phyloP scores from a whole-genome alignment of 768 basidiomycete genomes.

The Wakefieldia striispora region DNA sequence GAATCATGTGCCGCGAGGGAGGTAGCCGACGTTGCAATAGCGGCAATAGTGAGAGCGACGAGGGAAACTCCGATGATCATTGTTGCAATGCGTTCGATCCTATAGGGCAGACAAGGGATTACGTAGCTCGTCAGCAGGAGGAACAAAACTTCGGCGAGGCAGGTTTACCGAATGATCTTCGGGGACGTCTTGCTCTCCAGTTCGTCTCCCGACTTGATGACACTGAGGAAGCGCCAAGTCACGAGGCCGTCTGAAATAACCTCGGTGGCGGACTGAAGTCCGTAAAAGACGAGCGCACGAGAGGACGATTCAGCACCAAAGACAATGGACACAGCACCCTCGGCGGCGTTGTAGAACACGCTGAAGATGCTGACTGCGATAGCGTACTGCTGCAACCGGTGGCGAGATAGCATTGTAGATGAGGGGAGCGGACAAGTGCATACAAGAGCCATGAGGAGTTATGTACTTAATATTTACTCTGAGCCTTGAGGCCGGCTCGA shows the following conservation, averaged over 20 bases:
- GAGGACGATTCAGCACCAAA: slow-evolving; percentile 46
- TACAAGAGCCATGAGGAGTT: neutral
- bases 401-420: slow-evolving; percentile 18
- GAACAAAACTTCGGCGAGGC: neutral
- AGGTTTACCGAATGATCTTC: slow-evolving; percentile 13
- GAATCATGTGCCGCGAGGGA: slow-evolving; percentile 35
- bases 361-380: slow-evolving; percentile 42
- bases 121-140: neutral
- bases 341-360: slow-evolving; percentile 38
- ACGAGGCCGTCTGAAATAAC: slow-evolving; percentile 44
- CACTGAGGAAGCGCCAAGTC: slow-evolving; percentile 42
- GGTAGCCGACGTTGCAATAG: slow-evolving; percentile 35
- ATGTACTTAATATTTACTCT: neutral
- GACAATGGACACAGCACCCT: slow-evolving; percentile 43
- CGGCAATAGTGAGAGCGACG: slow-evolving; percentile 36
- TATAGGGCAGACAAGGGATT: slow-evolving; percentile 4
- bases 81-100: slow-evolving; percentile 40
- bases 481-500: no score
- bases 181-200: slow-evolving; percentile 1
- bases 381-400: slow-evolving; percentile 33
- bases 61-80: slow-evolving; percentile 37
- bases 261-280: slow-evolving; percentile 47
- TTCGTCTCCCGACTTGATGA: slow-evolving; percentile 35
- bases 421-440: neutral
- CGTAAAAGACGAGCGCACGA: slow-evolving; percentile 45